Base-by-base conservation (phyloP, 768 basidiomycete genomes). In the Artomyces pyxidatus region DNA sequence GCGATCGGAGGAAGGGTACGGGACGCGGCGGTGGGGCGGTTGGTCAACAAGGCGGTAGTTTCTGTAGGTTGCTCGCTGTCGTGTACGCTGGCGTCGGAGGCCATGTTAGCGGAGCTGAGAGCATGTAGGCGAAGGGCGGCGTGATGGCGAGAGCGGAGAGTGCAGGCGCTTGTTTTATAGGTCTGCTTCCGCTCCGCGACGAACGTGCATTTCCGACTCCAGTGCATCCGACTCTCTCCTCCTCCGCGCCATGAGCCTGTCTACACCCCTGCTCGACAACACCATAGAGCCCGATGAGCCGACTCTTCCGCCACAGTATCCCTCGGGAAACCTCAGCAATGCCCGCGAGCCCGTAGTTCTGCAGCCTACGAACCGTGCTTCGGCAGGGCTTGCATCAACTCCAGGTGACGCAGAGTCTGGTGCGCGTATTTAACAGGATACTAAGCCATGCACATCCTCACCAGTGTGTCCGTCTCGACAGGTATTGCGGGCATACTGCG, bases 241-340 rank as follows among this genome's bases (percentile, higher is more conserved):
- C 32, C 16, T 42, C 27, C 28, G 49, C 58, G 56, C 47, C 39
- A 85, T 84, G 83, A 80, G 75, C 66, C 71, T 69, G 45, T 68
- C 74, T 25, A 74, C 80, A 26, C 85, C 87, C 19, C 69, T 90
- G 43, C 71, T 90, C 40, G 75, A 84, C 12, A 12, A 35, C 50
- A 69, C 86, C 28, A 95, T 95, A 48, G 92, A 94, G 63, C 81
- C 92, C 26, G 92, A 95, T 65, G 90, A 91, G 37, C 71, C 69
- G 45, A 62, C 65, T 28, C 69, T 61, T 14, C 59, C 47, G 21
- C 45, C 48, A 47, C 45, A 38, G 49, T 58, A 52, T 32, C 67
- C 60, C 30, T 58, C 66, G 32, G 67, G 68, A n/a, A 69, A 66
- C 50, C 72, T 61, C 16, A 63, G 27, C 38, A 49, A 60, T 47